These are phyloP conservation scores for Apium graveolens DNA, from an alignment of 129 eudicot genomes.

Conservation along the genomic window DNA sequence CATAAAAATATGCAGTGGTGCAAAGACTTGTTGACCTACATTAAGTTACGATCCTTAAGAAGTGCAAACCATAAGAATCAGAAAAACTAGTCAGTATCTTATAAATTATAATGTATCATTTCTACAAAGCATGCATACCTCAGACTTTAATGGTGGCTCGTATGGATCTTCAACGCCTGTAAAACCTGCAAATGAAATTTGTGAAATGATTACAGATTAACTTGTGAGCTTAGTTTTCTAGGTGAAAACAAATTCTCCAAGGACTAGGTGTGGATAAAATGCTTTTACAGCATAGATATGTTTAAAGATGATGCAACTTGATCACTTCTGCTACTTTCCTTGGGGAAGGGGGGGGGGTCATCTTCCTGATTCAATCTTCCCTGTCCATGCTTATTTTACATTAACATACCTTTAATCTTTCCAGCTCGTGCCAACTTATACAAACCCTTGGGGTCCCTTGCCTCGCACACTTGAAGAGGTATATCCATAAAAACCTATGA, in stretches of 20 bases:
- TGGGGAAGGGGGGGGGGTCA: neutral
- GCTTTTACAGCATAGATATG: neutral
- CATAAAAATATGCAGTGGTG: neutral
- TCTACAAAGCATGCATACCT: conserved; percentile 41
- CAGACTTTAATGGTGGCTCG: conserved; percentile 73
- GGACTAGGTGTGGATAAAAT: neutral
- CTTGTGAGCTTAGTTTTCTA: neutral
- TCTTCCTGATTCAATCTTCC: neutral
- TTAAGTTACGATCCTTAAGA: neutral
- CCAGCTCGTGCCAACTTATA: conserved; percentile 96
- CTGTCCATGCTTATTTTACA: neutral
- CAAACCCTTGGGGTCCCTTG: conserved; percentile 92
- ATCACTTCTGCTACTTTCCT: neutral
- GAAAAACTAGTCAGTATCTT: neutral
- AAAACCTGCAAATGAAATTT: conserved; percentile 51
- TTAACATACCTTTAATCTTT: conserved; percentile 65
- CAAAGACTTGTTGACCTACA: neutral
- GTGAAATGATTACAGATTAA: neutral
- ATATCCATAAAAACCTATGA: conserved; percentile 85
- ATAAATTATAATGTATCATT: neutral
- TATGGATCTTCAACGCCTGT: conserved; percentile 95
- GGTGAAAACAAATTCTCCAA: neutral
- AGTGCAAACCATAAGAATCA: neutral
- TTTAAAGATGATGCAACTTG: neutral
- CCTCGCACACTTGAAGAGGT: conserved; percentile 80